Evolutionary conservation across 257 asterid genomes (phyloP).

Genomic region (Jacaranda mimosifolia): DNA sequence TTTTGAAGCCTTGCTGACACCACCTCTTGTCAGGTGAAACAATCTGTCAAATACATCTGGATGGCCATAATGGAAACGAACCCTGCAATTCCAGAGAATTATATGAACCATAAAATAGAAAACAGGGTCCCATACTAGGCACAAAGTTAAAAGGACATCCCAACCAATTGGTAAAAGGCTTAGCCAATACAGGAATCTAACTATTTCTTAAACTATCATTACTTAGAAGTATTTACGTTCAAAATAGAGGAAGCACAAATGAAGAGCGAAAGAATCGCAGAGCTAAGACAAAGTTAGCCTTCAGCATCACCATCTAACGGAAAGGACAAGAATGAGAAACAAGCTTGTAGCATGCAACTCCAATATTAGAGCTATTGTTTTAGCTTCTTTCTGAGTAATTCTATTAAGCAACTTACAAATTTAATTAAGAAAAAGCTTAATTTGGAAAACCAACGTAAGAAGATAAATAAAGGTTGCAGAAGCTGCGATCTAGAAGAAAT

Average conservation of each 20-base stretch:
- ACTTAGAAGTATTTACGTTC: too few species aligned
- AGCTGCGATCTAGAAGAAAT: conserved; percentile 26
- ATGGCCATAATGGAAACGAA: conserved; percentile 98
- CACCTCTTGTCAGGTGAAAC: conserved; percentile 96
- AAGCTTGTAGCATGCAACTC: neutral
- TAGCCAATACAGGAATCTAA: too few species aligned
- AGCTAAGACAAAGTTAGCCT: too few species aligned
- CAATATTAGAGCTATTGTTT: neutral
- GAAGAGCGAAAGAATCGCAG: too few species aligned
- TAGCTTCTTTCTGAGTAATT: neutral
- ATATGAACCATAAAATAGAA: conserved; percentile 20
- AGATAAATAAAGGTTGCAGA: conserved; percentile 15
- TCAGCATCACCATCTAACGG: too few species aligned
- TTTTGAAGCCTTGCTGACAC: conserved; percentile 96
- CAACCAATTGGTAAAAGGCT: too few species aligned
- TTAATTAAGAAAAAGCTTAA: conserved; percentile 7
- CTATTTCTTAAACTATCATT: too few species aligned
- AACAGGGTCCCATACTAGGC: too few species aligned
- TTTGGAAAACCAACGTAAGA: conserved; percentile 17
- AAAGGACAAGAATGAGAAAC: neutral
- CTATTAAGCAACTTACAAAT: neutral
- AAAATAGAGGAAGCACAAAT: too few species aligned
- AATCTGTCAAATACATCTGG: conserved; percentile 95
- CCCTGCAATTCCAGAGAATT: conserved; percentile 64
- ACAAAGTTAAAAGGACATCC: too few species aligned